These are phyloP conservation scores for Colletotrichum euphorbiae DNA, from an alignment of 2,329 filamentous ascomycete species.

Conservation along the genomic window DNA sequence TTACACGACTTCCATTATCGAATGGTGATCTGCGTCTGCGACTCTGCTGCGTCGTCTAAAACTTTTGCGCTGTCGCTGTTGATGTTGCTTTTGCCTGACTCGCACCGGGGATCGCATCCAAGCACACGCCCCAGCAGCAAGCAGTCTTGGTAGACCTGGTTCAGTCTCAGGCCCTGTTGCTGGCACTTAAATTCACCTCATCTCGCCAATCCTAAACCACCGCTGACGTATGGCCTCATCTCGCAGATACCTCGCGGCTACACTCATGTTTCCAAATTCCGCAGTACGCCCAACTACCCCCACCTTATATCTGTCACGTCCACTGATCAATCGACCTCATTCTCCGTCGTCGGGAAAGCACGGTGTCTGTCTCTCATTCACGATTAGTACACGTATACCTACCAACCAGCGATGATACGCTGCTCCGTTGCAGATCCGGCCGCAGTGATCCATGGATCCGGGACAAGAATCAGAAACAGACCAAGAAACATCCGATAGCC, in stretches of 20 bases:
- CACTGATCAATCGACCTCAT: background rate
- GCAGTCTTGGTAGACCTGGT: background rate
- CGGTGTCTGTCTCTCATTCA: slow-evolving; percentile 11
- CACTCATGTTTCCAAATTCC: background rate
- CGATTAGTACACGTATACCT: too few relatives aligned
- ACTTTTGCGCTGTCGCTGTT: background rate
- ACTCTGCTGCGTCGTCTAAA: slow-evolving; percentile 14
- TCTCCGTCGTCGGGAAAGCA: background rate
- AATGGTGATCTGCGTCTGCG: slow-evolving; percentile 7
- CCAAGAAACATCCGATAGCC: slow-evolving; percentile 5
- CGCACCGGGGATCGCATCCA: slow-evolving; percentile 3
- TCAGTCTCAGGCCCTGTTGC: background rate
- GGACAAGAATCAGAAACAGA: slow-evolving; percentile 25
- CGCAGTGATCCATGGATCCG: slow-evolving; percentile 30
- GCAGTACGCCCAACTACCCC: background rate
- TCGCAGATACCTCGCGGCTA: background rate
- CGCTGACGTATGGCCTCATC: slow-evolving; percentile 27
- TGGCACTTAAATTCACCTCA: slow-evolving; percentile 31
- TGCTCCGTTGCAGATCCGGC: slow-evolving; percentile 33
- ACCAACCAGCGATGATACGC: slow-evolving; percentile 23
- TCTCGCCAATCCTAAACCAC: slow-evolving; percentile 18
- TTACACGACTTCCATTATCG: background rate
- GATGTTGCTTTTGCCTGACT: slow-evolving; percentile 30
- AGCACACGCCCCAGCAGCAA: background rate
- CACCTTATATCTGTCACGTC: background rate